Conservation (phyloP, 257 asterid species). For the Ocimum tenuiflorum region DNA sequence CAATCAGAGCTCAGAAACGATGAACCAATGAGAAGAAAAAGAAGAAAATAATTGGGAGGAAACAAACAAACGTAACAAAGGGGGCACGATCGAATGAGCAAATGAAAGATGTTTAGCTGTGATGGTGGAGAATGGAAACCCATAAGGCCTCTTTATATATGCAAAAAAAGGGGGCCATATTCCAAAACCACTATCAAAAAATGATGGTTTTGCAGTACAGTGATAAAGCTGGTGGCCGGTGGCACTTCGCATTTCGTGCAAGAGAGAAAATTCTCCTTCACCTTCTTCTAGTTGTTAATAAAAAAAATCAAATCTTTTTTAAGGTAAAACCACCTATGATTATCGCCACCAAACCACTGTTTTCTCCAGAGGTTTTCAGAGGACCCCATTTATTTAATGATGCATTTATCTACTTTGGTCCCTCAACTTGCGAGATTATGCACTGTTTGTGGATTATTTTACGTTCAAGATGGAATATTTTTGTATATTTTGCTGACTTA, state of each 20-base stretch:
- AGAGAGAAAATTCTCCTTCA: conserved; percentile 3
- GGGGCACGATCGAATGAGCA: background rate
- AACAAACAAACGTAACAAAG: conserved; percentile 1
- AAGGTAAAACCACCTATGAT: conserved; percentile 15
- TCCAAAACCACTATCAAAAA: conserved; percentile 23
- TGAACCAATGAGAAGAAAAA: background rate
- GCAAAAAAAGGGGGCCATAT: background rate
- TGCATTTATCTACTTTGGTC: too few relatives aligned
- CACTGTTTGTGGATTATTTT: background rate
- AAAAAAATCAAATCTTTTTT: too few relatives aligned
- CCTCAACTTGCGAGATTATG: background rate
- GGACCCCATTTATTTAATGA: conserved; percentile 16
- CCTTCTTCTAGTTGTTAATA: background rate
- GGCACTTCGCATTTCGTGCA: conserved; percentile 13
- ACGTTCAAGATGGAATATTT: background rate
- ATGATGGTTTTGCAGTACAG: conserved; percentile 20
- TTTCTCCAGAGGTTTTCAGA: background rate
- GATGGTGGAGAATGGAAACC: conserved; percentile 24
- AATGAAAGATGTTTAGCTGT: conserved; percentile 19
- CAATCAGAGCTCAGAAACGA: conserved; percentile 8
- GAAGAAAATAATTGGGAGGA: background rate
- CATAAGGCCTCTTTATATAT: conserved; percentile 2
- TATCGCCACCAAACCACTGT: conserved; percentile 5
- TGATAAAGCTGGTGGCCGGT: conserved; percentile 16
- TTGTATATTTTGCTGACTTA: background rate